Conservation (phyloP, 108 stramenopile species). For the Craspedostauros australis region DNA sequence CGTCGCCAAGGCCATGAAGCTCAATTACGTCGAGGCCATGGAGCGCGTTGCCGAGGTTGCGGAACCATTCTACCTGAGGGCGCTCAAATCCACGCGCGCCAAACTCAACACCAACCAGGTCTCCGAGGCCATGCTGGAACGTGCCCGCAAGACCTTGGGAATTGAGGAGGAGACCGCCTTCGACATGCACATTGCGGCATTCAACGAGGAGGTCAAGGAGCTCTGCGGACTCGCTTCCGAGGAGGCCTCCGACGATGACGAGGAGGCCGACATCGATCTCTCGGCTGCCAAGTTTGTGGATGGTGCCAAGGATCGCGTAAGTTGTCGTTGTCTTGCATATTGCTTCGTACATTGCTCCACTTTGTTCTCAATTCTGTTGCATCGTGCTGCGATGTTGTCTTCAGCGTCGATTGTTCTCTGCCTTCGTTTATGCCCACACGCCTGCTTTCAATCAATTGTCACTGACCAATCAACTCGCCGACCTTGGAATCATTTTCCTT, state of each 20-base stretch:
- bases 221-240: conserved; percentile 40
- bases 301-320: conserved; percentile 56
- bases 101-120: conserved; percentile 71
- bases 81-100: conserved; percentile 54
- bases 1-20: conserved; percentile 56
- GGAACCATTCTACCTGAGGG: conserved; percentile 78
- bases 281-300: conserved; percentile 49
- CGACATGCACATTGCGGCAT: conserved; percentile 65
- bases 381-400: no score
- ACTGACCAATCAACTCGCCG: no score
- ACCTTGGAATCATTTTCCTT: no score
- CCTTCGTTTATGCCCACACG: no score
- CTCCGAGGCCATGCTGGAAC: conserved; percentile 56
- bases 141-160: conserved; percentile 69
- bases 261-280: conserved; percentile 33
- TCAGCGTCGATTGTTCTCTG: no score
- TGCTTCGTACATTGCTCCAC: not conserved
- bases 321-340: no score
- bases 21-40: conserved; percentile 28
- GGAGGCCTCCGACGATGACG: conserved; percentile 22
- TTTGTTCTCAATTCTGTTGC: no score
- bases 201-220: conserved; percentile 58
- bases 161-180: conserved; percentile 56
- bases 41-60: conserved; percentile 57
- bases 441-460: no score